Base-by-base conservation (phyloP, 2,329 filamentous ascomycete genomes). In the Calonectria multiphialidica region DNA sequence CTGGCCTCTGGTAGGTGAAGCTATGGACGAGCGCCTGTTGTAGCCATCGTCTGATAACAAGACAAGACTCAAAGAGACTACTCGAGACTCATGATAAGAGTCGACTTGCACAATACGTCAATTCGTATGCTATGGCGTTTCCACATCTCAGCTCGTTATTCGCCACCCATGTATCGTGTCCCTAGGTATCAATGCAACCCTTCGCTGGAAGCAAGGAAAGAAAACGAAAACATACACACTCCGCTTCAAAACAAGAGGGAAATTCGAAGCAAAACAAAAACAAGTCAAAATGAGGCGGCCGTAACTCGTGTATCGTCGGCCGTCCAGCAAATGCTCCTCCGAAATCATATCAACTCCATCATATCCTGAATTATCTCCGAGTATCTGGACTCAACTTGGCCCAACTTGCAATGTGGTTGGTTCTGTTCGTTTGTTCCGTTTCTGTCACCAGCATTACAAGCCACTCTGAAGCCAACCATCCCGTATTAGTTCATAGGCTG, bases 261-360 rank as follows among this genome's bases (percentile, higher is more conserved):
- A 44, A 44, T 9, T 23, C n/a, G 44, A 59, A 37, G 21, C 61
- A 42, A 70, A 65, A 61, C 21, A 21, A 55, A 23, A 63, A 61
- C 59, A 59, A 49, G 50, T 5, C 33, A 47, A 44, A 18, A 7
- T 23, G 18, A 42, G 55, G 59, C 70, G 72, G 69, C 70, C 68
- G 72, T 78, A 70, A 70, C 67, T 78, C 76, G 74, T 79, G 49
- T 77, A 76, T 78, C 69, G 68, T 70, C 72, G 55, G 72, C 78
- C 75, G 74, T 21, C 77, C 67, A 53, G 75, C 21, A 69, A 71
- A 72, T 40, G 23, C 53, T 59, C 21, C 57, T 62, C n/a, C 49
- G 70, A 76, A 70, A 37, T 35, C 44, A 73, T 21, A 35, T 67
- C 64, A 65, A 74, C 69, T 67, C 62, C 68, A 21, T 63, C 57